phyloP scores from a whole-genome alignment of 306 rosid species.

The Fragaria nilgerrensis region DNA sequence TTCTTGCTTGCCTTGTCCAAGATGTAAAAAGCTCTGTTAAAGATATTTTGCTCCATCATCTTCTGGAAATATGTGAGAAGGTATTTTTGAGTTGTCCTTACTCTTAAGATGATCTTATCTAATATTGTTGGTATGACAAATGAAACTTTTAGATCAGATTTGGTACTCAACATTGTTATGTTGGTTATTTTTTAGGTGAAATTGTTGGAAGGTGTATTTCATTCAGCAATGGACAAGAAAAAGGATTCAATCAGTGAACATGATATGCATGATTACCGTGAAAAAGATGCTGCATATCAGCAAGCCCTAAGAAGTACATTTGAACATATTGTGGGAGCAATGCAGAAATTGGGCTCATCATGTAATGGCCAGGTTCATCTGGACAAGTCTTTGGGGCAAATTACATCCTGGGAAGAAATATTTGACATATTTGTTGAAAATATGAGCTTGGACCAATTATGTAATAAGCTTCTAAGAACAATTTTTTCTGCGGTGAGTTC shows the following conservation, averaged over 20 bases:
- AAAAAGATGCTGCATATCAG: conserved; percentile 35
- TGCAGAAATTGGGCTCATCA: conserved; percentile 42
- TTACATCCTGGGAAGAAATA: conserved; percentile 53
- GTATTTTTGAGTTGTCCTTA: conserved; percentile 26
- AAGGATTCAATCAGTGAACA: conserved; percentile 15
- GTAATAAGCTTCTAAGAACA: conserved; percentile 47
- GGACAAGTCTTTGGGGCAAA: conserved; percentile 39
- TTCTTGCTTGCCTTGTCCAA: conserved; percentile 29
- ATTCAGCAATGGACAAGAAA: conserved; percentile 23
- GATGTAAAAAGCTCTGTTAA: conserved; percentile 45
- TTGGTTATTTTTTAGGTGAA: conserved; percentile 42
- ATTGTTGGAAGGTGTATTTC: conserved; percentile 55
- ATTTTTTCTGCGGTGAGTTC: conserved; percentile 60
- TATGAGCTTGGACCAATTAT: conserved; percentile 51
- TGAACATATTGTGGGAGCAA: conserved; percentile 40
- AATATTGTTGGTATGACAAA: background rate
- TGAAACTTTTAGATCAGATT: background rate
- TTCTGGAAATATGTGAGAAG: conserved; percentile 57
- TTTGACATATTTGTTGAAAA: conserved; percentile 42
- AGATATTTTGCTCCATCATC: conserved; percentile 52
- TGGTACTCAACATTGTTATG: too few relatives aligned
- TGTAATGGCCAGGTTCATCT: conserved; percentile 25
- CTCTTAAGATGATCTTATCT: background rate
- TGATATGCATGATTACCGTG: conserved; percentile 17
- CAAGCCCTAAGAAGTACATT: conserved; percentile 45